These are phyloP conservation scores for Dioscorea zingiberensis DNA, from an alignment of 106 monocot genomes.

Conservation along the genomic window DNA sequence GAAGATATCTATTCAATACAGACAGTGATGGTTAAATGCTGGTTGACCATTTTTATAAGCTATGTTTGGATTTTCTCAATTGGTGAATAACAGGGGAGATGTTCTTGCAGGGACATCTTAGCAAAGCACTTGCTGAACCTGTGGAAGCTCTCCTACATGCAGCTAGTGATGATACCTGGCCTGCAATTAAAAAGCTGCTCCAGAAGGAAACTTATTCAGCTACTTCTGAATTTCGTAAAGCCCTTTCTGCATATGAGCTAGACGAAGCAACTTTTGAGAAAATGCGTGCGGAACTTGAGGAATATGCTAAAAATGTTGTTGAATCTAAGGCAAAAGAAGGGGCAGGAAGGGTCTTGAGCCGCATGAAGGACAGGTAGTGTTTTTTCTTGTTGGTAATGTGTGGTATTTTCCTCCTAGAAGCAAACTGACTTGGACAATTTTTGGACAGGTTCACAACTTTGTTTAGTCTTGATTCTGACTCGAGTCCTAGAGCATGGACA, in stretches of 20 bases:
- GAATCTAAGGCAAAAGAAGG: conserved; percentile 86
- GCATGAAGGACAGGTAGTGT: conserved; percentile 89
- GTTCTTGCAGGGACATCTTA: conserved; percentile 51
- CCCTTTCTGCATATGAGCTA: conserved; percentile 64
- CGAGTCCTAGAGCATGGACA: conserved; percentile 92
- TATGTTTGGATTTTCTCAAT: too few relatives aligned
- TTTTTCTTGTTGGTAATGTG: too few relatives aligned
- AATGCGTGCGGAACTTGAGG: conserved; percentile 50
- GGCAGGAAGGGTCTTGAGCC: conserved; percentile 72
- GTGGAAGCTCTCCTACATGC: conserved; percentile 83
- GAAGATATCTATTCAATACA: not conserved
- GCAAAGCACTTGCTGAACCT: conserved; percentile 64
- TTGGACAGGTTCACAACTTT: conserved; percentile 70
- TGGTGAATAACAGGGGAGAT: too few relatives aligned
- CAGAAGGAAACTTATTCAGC: conserved; percentile 64
- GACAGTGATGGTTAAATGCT: too few relatives aligned
- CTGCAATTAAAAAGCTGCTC: conserved; percentile 74
- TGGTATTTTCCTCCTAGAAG: not conserved
- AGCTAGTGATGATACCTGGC: conserved; percentile 80
- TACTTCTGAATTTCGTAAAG: conserved; percentile 38
- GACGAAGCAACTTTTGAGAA: conserved; percentile 58
- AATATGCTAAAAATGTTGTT: conserved; percentile 75
- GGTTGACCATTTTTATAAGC: too few relatives aligned
- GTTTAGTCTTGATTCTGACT: conserved; percentile 84
- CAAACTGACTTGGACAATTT: not conserved